Evolutionary conservation across 495 filamentous ascomycete genomes (phyloP).

Genomic region (Penicillium canariense): DNA sequence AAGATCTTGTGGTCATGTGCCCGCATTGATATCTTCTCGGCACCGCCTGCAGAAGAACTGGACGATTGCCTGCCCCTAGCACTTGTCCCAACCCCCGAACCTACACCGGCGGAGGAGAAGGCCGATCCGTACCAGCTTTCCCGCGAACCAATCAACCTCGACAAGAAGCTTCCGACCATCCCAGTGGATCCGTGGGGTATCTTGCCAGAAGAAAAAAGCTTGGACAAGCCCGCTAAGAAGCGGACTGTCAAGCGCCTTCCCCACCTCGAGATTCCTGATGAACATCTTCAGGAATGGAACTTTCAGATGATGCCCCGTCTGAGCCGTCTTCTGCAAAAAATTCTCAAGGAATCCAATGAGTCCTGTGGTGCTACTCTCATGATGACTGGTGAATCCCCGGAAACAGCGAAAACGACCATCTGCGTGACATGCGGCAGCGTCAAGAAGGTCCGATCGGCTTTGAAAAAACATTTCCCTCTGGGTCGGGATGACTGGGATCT

Average conservation of each 20-base stretch:
- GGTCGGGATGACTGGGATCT: constrained; percentile 56
- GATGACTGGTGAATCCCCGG: constrained; percentile 66
- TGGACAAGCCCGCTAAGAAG: constrained; percentile 38
- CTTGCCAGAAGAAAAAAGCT: constrained; percentile 23
- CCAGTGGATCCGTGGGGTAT: constrained; percentile 27
- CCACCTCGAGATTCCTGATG: constrained; percentile 53
- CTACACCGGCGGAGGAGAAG: constrained; percentile 27
- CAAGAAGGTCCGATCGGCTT: constrained; percentile 63
- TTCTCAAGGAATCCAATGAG: constrained; percentile 57
- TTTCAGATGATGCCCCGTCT: constrained; percentile 67
- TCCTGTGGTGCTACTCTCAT: constrained; percentile 73
- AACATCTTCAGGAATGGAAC: constrained; percentile 69
- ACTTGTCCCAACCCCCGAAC: constrained; percentile 39
- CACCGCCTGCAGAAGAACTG: constrained; percentile 43
- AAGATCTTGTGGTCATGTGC: constrained; percentile 46
- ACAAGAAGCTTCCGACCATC: constrained; percentile 23
- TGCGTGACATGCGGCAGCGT: constrained; percentile 74
- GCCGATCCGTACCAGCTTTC: constrained; percentile 17
- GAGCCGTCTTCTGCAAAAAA: constrained; percentile 64
- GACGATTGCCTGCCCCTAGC: constrained; percentile 48
- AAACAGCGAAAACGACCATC: constrained; percentile 67
- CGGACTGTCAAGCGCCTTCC: constrained; percentile 46
- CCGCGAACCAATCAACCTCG: constrained; percentile 18
- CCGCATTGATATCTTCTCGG: constrained; percentile 45
- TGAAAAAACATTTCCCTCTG: constrained; percentile 69